phyloP scores from a whole-genome alignment of 1,284 basidiomycete species.

The Agaricales sp. region DNA sequence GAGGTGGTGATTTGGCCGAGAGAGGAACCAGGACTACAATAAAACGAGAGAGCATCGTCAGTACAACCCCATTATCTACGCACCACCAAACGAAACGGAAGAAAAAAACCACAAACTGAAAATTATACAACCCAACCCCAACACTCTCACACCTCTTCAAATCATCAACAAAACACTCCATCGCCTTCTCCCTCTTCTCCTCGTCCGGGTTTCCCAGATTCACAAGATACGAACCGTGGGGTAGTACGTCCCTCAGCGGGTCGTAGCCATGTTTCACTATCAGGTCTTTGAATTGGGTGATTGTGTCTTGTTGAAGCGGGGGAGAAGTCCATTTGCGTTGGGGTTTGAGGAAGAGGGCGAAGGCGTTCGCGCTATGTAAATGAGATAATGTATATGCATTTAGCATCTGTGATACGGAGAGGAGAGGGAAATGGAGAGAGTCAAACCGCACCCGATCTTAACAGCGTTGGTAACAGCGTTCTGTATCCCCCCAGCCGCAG shows the following conservation, averaged over 20 bases:
- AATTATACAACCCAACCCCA: conserved; percentile 72
- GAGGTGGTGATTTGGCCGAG: conserved; percentile 57
- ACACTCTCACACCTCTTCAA: conserved; percentile 73
- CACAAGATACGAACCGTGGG: conserved; percentile 80
- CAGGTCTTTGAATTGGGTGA: conserved; percentile 43
- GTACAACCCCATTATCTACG: background rate
- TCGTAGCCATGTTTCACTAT: conserved; percentile 52
- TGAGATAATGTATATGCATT: background rate
- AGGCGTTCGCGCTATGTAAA: conserved; percentile 58
- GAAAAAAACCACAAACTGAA: conserved; percentile 50
- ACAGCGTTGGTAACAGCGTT: conserved; percentile 66
- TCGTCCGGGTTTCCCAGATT: conserved; percentile 76
- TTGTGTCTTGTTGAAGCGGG: conserved; percentile 37
- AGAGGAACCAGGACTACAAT: conserved; percentile 66
- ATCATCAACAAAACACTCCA: conserved; percentile 78
- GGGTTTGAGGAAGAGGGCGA: conserved; percentile 79
- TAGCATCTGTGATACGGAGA: no score
- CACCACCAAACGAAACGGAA: background rate
- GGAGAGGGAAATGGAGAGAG: background rate
- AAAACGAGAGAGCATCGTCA: conserved; percentile 1
- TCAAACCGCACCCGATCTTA: conserved; percentile 44
- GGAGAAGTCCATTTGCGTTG: conserved; percentile 74
- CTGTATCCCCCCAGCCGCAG: conserved; percentile 70
- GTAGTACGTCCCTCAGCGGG: conserved; percentile 45
- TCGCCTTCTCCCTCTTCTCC: conserved; percentile 68